Base-by-base conservation (phyloP, 2,329 filamentous ascomycete genomes). In the Stagonosporopsis cucurbitacearum region DNA sequence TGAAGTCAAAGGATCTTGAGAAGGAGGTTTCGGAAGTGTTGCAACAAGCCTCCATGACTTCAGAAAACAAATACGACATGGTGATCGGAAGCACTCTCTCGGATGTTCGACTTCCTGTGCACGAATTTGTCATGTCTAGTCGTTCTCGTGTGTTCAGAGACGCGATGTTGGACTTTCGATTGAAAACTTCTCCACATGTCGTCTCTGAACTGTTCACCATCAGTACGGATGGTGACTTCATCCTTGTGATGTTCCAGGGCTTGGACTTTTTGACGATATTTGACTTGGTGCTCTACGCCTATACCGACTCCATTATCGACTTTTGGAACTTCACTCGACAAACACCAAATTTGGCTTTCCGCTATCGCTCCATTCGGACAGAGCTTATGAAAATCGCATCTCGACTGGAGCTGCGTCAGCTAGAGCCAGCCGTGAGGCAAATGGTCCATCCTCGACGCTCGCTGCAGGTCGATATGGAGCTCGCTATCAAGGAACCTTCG, bases 321-420 rank as follows among this genome's bases (percentile, higher is more conserved):
- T 89, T 93, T 17, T 98, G 95, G 95, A 90, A 93, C 62, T 88
- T 89, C 59, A 88, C 88, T 4, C 85, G 80, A 59, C 84, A 87
- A 59, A 84, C 86, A 19, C 84, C 87, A 2, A 78, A 84, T 11
- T 79, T 88, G 70, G 88, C 90, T 0, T 83, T 85, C 64, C 84
- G 90, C 36, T 96, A 92, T 72, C 89, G 92, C 22, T 87, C 93
- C 67, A 83, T 96, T 17, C 88, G 94, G 19, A 83, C 81, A 0
- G 94, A 98, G 69, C 79, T 98, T n/a, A 95, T 96, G 88, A 94
- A 87, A 62, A 66, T 93, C n/a, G 89, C 91, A 9, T 85, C 85
- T 1, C 84, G 84, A 51, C 81, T 98, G 1, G 86, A 88, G 13
- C 82, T 98, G 73, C 74, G 78, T 15, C 85, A 84, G 28, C 80